Percentiles rank a stretch among this genome's conserved stretches.
phyloP scores from a whole-genome alignment of 768 basidiomycete species.

The Sarcomyxa edulis region DNA sequence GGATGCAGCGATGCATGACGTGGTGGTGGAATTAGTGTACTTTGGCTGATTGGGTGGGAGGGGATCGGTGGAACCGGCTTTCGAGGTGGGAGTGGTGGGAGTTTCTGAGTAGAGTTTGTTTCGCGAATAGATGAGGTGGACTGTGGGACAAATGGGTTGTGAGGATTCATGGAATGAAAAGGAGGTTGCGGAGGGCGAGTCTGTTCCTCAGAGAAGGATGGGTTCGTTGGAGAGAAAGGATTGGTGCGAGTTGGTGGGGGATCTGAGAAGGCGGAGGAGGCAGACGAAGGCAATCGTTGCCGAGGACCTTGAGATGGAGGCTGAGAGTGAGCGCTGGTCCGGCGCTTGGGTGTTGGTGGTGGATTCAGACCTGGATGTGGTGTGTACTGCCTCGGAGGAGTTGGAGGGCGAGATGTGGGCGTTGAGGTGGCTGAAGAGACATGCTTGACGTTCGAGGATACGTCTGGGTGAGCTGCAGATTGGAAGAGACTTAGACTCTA shows the following conservation, averaged over 20 bases:
- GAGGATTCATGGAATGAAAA: constrained; percentile 10
- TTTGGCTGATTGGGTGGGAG: too few relatives aligned
- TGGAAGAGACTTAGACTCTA: not conserved
- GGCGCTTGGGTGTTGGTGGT: constrained; percentile 14
- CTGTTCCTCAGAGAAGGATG: constrained; percentile 3
- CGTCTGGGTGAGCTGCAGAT: constrained; percentile 1
- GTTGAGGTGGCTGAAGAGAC: constrained; percentile 9
- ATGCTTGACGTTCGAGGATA: constrained; percentile 1
- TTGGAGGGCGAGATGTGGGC: constrained; percentile 16
- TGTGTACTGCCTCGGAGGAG: constrained; percentile 17
- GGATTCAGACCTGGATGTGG: too few relatives aligned
- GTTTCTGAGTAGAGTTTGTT: constrained; percentile 11
- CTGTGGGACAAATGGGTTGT: constrained; percentile 26
- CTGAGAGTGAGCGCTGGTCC: constrained; percentile 1
- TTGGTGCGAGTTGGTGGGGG: constrained; percentile 2
- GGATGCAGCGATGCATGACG: constrained; percentile 33
- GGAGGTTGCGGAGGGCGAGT: constrained; percentile 11
- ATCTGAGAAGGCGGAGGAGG: constrained; percentile 4
- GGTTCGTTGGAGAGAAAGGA: constrained; percentile 8
- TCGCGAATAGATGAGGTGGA: constrained; percentile 20
- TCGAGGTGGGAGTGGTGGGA: constrained; percentile 49
- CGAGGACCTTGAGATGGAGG: constrained; percentile 6
- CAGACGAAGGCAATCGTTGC: constrained; percentile 1
- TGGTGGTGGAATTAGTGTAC: constrained; percentile 30
- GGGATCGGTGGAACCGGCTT: constrained; percentile 31